Base-by-base conservation (phyloP, 2,329 filamentous ascomycete genomes). In the Diplocarpon rosae region DNA sequence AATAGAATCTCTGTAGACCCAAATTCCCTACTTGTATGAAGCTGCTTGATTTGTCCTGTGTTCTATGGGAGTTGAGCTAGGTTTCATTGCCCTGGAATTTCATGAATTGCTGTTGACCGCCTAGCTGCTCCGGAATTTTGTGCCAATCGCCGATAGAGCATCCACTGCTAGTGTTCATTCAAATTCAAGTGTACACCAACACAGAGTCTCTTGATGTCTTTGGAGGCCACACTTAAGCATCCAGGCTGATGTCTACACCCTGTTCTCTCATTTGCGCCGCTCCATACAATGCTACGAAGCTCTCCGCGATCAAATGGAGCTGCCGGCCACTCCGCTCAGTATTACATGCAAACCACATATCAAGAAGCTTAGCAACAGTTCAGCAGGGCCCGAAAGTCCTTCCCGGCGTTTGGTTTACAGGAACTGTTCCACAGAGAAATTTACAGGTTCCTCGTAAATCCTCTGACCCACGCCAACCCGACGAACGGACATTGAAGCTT, bases 401-500 rank as follows among this genome's bases (percentile, higher is more conserved):
- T 31, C 58, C 65, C 3, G 65, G 66, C 35, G 57, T 66, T 48
- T 71, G 66, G 64, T 72, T 73, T 58, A 66, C 63, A 35, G 62
- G 65, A 15, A 64, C 66, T 32, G n/a, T 35, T 27, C 55, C 53
- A 12, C 47, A 15, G 13, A 39, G 39, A 12, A 50, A 50, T 14
- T 36, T 47, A 28, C 30, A 32, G 9, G 34, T 45, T 15, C 34
- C 46, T 27, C 39, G 38, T 28, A 13, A 42, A 20, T 33, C 27
- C 12, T 45, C 34, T n/a, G 47, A 55, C n/a, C 43, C 52, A 11
- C 59, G 63, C 52, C 63, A 67, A 3, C 65, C 67, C 15, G 70
- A 77, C 51, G 74, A 78, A 50, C 64, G 71, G 55, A 81, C 78
- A 56, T 63, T 76, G 31, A 80, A 81, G 62, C 70, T 61, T 1